Evolutionary conservation across 306 rosid species (phyloP).

Genomic region (Myrica gale): DNA sequence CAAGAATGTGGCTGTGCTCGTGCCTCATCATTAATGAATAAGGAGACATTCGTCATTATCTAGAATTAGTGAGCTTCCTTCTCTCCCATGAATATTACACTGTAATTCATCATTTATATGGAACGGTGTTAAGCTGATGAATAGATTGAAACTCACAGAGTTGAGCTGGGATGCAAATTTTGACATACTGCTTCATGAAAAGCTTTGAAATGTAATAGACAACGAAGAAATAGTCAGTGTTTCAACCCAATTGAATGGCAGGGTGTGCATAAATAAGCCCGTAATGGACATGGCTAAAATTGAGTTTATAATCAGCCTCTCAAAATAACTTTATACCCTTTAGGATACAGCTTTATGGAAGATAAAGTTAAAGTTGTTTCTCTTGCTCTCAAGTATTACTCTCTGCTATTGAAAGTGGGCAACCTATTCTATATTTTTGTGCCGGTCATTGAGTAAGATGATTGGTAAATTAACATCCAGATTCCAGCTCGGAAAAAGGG

Average conservation of each 20-base stretch:
- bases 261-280: not conserved
- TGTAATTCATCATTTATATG: not conserved
- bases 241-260: not conserved
- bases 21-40: not conserved
- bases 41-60: not conserved
- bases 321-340: not conserved
- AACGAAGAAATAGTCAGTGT: not conserved
- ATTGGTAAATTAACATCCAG: not conserved
- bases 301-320: not conserved
- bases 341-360: not conserved
- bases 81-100: not conserved
- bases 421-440: not conserved
- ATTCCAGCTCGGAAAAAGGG: not conserved
- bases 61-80: not conserved
- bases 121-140: not conserved
- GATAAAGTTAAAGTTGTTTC: not conserved
- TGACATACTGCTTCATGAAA: constrained; percentile 5
- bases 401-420: not conserved
- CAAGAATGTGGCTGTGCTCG: not conserved
- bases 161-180: constrained; percentile 4
- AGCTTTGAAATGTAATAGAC: not conserved
- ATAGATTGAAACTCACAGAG: not conserved
- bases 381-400: not conserved
- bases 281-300: not conserved
- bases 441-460: not conserved